A percentile compares a stretch with the other conserved stretches of the same genome.
These are phyloP conservation scores for Hordeum vulgare DNA, from an alignment of 176 grass and related monocot genomes.

Conservation along the genomic window DNA sequence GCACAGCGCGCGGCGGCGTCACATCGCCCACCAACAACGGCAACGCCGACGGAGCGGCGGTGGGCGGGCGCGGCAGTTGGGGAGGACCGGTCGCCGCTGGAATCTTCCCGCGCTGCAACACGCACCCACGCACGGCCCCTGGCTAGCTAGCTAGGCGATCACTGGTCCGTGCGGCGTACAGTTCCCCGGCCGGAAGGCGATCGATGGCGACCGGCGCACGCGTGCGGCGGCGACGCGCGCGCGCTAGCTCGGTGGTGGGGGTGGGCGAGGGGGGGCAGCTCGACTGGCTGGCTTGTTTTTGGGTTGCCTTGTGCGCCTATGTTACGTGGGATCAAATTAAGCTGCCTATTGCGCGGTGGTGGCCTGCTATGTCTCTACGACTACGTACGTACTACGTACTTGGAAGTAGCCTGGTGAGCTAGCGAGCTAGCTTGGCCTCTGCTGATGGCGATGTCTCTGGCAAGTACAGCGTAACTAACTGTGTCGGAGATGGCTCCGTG, in stretches of 20 bases:
- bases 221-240: background rate
- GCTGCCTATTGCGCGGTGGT: background rate
- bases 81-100: background rate
- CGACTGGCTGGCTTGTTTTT: background rate
- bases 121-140: background rate
- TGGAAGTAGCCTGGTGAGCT: background rate
- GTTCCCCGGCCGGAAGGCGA: background rate
- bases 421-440: background rate
- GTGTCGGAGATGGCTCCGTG: background rate
- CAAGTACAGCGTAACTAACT: slow-evolving; percentile 37
- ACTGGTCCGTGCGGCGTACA: background rate
- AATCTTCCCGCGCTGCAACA: slow-evolving; percentile 6
- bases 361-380: background rate
- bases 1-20: slow-evolving; percentile 18
- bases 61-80: slow-evolving; percentile 35
- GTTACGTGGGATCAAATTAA: slow-evolving; percentile 28
- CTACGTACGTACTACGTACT: no score
- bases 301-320: slow-evolving; percentile 17
- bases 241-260: background rate
- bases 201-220: background rate
- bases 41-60: background rate
- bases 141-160: background rate
- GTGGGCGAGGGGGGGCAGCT: background rate
- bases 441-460: background rate
- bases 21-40: slow-evolving; percentile 49